Evolutionary conservation across 768 basidiomycete genomes (phyloP).

Genomic region (Tephrocybe sp.): DNA sequence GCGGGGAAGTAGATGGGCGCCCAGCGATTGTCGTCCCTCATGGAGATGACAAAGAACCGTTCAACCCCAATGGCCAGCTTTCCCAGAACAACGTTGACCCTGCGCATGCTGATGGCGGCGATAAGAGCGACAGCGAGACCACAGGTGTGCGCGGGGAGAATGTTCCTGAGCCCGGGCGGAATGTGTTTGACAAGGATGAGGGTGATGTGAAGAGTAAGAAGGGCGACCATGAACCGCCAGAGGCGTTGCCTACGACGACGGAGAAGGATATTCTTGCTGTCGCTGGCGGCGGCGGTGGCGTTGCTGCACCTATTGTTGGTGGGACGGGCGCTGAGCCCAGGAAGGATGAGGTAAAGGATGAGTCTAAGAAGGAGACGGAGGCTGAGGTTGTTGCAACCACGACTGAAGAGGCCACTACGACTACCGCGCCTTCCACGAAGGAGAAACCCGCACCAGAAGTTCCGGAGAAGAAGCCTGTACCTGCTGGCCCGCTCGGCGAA

Average conservation of each 20-base stretch:
- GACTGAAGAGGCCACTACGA: background rate
- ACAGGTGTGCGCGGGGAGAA: slow-evolving; percentile 42
- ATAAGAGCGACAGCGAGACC: slow-evolving; percentile 17
- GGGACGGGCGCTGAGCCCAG: slow-evolving; percentile 14
- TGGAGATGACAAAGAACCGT: slow-evolving; percentile 4
- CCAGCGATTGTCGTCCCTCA: slow-evolving; percentile 51
- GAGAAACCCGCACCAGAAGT: background rate
- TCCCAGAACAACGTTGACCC: slow-evolving; percentile 3
- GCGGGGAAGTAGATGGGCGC: slow-evolving; percentile 53
- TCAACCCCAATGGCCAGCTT: slow-evolving; percentile 1
- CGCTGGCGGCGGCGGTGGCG: slow-evolving; percentile 11
- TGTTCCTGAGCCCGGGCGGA: slow-evolving; percentile 70
- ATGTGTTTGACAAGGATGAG: slow-evolving; percentile 63
- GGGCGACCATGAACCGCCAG: background rate
- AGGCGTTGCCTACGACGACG: slow-evolving; percentile 12
- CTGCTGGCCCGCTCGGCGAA: slow-evolving; percentile 9
- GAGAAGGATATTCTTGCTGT: slow-evolving; percentile 10
- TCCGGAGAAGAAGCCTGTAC: slow-evolving; percentile 5
- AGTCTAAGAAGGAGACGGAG: background rate
- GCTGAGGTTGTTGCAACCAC: background rate
- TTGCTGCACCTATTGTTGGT: slow-evolving; percentile 13
- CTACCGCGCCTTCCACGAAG: background rate
- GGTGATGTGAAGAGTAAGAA: slow-evolving; percentile 47
- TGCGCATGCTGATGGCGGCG: slow-evolving; percentile 6
- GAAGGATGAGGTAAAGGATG: slow-evolving; percentile 3